A percentile compares a stretch with the other conserved stretches of the same genome.
These are phyloP conservation scores for Bolboschoenoplectus hybrid DNA, from an alignment of 202 grass and related monocot genomes.

Conservation along the genomic window DNA sequence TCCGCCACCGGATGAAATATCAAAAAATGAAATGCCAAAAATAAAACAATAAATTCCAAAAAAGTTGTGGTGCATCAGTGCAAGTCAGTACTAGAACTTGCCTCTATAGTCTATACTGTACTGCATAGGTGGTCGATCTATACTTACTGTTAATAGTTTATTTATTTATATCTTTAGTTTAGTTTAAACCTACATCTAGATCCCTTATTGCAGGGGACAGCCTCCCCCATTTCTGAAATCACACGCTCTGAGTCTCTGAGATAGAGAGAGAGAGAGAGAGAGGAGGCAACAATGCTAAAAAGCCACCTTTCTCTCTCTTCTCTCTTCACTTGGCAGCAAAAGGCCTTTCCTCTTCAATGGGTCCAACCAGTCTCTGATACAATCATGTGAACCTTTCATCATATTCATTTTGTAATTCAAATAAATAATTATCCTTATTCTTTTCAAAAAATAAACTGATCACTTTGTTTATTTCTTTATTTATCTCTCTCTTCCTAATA, in stretches of 20 bases:
- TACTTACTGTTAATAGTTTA: not conserved
- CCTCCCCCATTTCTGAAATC: slow-evolving; percentile 39
- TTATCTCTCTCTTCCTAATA: slow-evolving; percentile 49
- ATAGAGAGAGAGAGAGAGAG: slow-evolving; percentile 14
- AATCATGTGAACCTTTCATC: slow-evolving; percentile 39
- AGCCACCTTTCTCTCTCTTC: slow-evolving; percentile 29
- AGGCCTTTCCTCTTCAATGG: slow-evolving; percentile 38
- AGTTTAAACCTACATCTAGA: slow-evolving; percentile 3
- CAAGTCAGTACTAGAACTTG: no score
- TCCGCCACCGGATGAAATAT: no score
- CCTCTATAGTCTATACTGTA: no score
- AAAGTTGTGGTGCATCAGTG: no score
- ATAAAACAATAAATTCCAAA: no score
- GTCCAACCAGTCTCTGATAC: slow-evolving; percentile 28
- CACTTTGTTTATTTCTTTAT: slow-evolving; percentile 40
- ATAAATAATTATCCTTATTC: slow-evolving; percentile 31
- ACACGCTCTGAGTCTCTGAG: not conserved
- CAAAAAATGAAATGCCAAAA: no score
- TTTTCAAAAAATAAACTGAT: slow-evolving; percentile 41
- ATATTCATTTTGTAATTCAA: slow-evolving; percentile 49
- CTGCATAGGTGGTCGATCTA: not conserved
- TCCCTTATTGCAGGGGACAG: not conserved
- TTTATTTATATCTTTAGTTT: not conserved
- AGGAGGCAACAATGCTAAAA: slow-evolving; percentile 25
- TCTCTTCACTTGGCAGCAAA: slow-evolving; percentile 20